Evolutionary conservation across 352 stramenopile species (phyloP).

Genomic region (Salisapilia sapeloensis): DNA sequence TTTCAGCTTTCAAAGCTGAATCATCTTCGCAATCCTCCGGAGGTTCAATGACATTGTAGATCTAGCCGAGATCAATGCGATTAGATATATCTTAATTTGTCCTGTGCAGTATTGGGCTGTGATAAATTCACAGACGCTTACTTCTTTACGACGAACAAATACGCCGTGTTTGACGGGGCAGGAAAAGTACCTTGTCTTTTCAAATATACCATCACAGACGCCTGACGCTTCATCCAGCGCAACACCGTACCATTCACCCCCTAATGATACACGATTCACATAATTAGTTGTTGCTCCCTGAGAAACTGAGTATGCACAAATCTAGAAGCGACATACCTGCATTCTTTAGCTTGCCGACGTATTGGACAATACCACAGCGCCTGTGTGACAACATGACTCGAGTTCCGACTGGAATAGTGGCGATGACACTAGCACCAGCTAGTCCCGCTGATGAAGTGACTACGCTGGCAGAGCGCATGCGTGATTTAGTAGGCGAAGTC

Average conservation of each 20-base stretch:
- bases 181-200: constrained; percentile 33
- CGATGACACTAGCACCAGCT: no score
- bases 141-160: constrained; percentile 48
- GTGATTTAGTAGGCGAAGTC: no score
- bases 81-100: not conserved
- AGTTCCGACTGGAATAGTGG: constrained; percentile 31
- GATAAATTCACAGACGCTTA: not conserved
- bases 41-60: constrained; percentile 5
- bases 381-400: constrained; percentile 35
- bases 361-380: constrained; percentile 34
- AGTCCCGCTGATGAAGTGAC: no score
- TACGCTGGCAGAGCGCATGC: no score
- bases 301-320: no score
- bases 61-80: not conserved
- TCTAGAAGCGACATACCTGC: no score
- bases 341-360: constrained; percentile 33
- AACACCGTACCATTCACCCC: constrained; percentile 51
- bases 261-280: no score
- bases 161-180: constrained; percentile 27
- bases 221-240: constrained; percentile 45
- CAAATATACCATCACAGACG: constrained; percentile 23
- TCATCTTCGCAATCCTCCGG: constrained; percentile 1
- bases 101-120: not conserved
- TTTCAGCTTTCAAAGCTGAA: constrained; percentile 2
- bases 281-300: no score